Conservation (phyloP, 352 stramenopile species). For the Phytopythium sindhum region DNA sequence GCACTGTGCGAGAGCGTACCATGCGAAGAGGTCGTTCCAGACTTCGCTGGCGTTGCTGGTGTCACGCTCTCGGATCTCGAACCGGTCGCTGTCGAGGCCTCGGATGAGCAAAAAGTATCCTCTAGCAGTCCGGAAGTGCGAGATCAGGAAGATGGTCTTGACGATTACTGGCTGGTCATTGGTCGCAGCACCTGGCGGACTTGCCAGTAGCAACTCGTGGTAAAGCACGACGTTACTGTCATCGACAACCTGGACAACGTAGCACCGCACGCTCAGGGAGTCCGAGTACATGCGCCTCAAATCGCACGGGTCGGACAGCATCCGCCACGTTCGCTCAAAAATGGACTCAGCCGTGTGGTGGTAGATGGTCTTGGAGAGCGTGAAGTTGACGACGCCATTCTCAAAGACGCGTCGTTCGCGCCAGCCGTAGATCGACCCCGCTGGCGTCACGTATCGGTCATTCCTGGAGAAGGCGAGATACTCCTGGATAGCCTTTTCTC, state of each 20-base stretch:
- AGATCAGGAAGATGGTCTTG: conserved; percentile 6
- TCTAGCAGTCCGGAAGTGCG: background rate
- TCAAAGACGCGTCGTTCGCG: conserved; percentile 1
- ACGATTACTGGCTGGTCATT: conserved; percentile 1
- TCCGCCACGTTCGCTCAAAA: conserved; percentile 4
- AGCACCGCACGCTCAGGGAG: conserved; percentile 3
- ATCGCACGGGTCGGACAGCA: background rate
- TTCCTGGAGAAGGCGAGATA: background rate
- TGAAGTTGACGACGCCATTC: conserved; percentile 3
- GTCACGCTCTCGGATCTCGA: background rate
- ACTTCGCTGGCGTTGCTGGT: background rate
- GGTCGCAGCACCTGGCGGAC: background rate
- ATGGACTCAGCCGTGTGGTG: conserved; percentile 4
- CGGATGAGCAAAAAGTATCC: conserved; percentile 2
- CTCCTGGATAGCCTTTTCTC: background rate
- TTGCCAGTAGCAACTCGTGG: background rate
- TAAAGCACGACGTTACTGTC: conserved; percentile 7
- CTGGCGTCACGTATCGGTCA: background rate
- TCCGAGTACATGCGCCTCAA: conserved; percentile 2
- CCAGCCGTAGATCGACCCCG: conserved; percentile 1
- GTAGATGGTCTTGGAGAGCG: conserved; percentile 5
- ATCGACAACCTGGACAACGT: conserved; percentile 8
- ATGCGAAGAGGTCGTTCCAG: conserved; percentile 7
- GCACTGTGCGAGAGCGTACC: background rate
- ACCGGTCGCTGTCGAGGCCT: conserved; percentile 3